Base-by-base conservation (phyloP, 1,139 yeast genomes). In the Meyerozyma carpophila region DNA sequence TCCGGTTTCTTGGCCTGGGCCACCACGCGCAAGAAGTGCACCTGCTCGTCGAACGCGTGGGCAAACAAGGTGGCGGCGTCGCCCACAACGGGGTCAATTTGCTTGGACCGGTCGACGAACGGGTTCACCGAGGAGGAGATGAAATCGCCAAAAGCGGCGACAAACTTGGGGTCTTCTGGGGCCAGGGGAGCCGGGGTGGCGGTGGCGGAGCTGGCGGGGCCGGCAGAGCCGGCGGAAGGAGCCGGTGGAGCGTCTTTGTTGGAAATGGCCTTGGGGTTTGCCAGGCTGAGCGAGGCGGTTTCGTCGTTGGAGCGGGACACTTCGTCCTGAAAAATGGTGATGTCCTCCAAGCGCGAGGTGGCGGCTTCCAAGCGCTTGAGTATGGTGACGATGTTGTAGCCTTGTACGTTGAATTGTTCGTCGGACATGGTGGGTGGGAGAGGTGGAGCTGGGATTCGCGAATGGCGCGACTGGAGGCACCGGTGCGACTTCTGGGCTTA, bases 341-440 rank as follows among this genome's bases (percentile, higher is more conserved):
- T 81, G 63, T 90, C 96, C 58, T 90, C 97, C 56, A 90, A 79
- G 43, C 97, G 79, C 11, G 96, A 84, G 11, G 97, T 89, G 36
- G 97, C 97, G 14, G 95, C 93, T 64, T 90, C 97, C 56, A 90
- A 77, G 51, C 96, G 69, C 58, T 88, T 88, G 66, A 88, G 77
- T 46, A 88, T 75, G 47, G 94, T 88, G 39, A 85, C 87, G 49
- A 88, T 75, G 61, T 86, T 88, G 68, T 84, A 86, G 20, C 94
- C 93, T 56, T 84, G 93, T 38, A 83, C 79, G 54, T 79, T 79
- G 60, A 79, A 77, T 57, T 73, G 77, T 49, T 63, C 69, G 55
- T 79, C 79, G 32, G 76, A 18, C 37, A 34, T 34, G 16, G n/a
- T 5, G 4, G 8, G 32, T 28, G 14, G 13, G 14, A n/a, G 13